phyloP scores from a whole-genome alignment of 202 grass and related monocot genomes.

The Panicum virgatum region DNA sequence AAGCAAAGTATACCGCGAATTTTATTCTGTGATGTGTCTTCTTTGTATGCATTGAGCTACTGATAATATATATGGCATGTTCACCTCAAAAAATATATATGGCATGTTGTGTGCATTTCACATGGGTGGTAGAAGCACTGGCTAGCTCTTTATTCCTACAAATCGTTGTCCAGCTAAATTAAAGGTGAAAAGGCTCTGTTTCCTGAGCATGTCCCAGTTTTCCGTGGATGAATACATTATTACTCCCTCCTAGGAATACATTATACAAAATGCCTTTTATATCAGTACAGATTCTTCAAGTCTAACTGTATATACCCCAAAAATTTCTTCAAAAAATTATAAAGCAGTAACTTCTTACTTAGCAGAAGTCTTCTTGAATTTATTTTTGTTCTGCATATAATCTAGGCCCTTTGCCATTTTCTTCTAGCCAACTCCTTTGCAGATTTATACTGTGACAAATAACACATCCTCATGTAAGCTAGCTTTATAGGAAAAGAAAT shows the following conservation, averaged over 20 bases:
- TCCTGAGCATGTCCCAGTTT: neutral
- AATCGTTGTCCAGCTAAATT: neutral
- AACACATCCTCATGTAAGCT: neutral
- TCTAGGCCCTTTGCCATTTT: neutral
- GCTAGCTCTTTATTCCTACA: neutral
- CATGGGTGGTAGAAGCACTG: neutral
- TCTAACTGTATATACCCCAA: neutral
- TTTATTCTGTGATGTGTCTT: constrained; percentile 8
- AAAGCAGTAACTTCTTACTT: neutral
- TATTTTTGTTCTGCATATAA: no score
- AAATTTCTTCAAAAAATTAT: neutral
- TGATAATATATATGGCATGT: neutral
- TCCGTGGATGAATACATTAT: neutral
- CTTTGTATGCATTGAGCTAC: neutral
- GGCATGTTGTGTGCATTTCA: constrained; percentile 23
- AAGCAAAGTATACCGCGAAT: constrained; percentile 1
- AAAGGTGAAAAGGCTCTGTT: neutral
- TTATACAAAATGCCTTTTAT: neutral
- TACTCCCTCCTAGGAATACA: no score
- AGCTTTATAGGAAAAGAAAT: neutral
- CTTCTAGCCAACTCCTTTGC: neutral
- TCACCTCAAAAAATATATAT: neutral
- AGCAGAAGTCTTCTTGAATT: neutral
- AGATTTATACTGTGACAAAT: neutral
- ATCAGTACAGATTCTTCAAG: neutral